phyloP scores from a whole-genome alignment of 257 asterid species.

The Henckelia pumila region DNA sequence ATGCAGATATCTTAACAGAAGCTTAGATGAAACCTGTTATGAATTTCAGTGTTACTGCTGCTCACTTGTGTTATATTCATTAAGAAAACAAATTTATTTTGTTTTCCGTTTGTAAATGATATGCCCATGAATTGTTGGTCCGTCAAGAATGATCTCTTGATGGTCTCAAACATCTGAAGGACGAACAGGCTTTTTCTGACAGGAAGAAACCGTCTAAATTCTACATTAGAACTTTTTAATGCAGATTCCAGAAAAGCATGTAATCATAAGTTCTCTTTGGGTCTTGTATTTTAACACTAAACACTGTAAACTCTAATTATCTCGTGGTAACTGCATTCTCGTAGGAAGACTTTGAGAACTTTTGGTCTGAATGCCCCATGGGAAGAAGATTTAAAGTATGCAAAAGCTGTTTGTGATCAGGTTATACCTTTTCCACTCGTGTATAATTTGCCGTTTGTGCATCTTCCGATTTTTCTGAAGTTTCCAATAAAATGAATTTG shows the following conservation, averaged over 20 bases:
- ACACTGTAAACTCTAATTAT: constrained; percentile 7
- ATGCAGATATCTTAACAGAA: no score
- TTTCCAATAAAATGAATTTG: constrained; percentile 4
- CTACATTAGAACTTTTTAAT: no score
- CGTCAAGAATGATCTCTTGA: no score
- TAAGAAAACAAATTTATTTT: no score
- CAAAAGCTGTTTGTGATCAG: constrained; percentile 90
- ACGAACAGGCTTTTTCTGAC: no score
- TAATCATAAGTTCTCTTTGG: not conserved
- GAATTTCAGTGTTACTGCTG: no score
- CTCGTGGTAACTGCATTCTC: constrained; percentile 18
- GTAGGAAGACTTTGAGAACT: constrained; percentile 94
- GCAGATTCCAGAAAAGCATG: not conserved
- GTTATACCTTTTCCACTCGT: constrained; percentile 33
- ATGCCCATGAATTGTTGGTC: no score
- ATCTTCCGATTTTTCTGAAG: not conserved
- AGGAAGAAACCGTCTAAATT: not conserved
- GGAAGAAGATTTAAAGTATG: constrained; percentile 91
- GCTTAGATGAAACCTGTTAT: no score
- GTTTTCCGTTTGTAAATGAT: no score
- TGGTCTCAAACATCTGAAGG: no score
- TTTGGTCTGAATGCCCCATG: constrained; percentile 97
- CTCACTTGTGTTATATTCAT: no score
- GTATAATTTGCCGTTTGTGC: constrained; percentile 21
- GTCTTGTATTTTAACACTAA: not conserved